Base-by-base conservation (phyloP, 164 flowering plant species). In the Vitis rupestris region DNA sequence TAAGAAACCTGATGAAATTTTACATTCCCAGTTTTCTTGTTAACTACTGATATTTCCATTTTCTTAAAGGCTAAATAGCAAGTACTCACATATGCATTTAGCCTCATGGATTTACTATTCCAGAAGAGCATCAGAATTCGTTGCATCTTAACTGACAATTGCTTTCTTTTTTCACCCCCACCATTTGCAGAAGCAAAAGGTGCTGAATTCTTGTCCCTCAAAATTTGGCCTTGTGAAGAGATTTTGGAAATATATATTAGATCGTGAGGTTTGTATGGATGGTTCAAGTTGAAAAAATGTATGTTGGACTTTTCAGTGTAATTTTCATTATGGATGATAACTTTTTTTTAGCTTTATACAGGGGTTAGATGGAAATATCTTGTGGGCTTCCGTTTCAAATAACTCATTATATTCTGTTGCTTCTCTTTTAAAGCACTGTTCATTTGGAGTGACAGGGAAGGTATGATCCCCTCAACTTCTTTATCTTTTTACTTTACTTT, bases 181-280 rank as follows among this genome's bases (percentile, higher is more conserved):
- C 17, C 29, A 19, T 48, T 11, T 81, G 66, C 94, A 92, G 99
- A 95, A 91, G 82, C 97, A 92, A 62, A 92, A 88, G 70, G 66
- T 91, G 66, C 71, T 76, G 15, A 91, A 87, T 79, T 86, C 99
- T 44, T 84, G 69, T 73, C 98, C 99, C 70, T 68, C 85, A 67
- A 87, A 85, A 67, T 81, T 95, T 71, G 81, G 87, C 63, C 76
- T 92, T 49, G 88, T 83, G 76, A 95, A 90, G 79, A 86, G 98
- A 82, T 92, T 91, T 73, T 95, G 99, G 99, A 88, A 84, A 67
- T 95, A 90, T 76, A 76, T 92, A 51, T 74, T 91, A 75, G 91
- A 86, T 10, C 91, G 83, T 17, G 90, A 89, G 97, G 99, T 95
- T 64, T 56, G 23, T 56, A 56, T 63, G 10, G 29, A 51, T 56